Percentiles rank a stretch among this genome's conserved stretches.
Conservation (phyloP, 2,329 filamentous ascomycete species). For the Talaromyces rugulosus region DNA sequence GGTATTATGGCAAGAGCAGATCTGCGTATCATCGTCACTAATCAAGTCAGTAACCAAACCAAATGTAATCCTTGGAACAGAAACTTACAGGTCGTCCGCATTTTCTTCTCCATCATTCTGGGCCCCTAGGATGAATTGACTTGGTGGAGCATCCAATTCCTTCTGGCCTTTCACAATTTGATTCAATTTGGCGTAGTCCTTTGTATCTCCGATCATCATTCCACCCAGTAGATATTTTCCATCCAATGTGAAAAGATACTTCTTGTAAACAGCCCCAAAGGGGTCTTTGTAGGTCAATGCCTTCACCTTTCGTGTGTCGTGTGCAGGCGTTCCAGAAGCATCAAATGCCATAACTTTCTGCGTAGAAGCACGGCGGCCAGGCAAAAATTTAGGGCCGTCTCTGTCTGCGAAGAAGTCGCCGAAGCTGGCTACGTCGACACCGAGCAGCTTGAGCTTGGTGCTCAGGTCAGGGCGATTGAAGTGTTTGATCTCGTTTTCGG, state of each 20-base stretch:
- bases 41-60: not conserved
- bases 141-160: conserved; percentile 69
- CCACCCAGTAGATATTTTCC: conserved; percentile 89
- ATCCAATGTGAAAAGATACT: conserved; percentile 85
- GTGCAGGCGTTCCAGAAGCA: conserved; percentile 27
- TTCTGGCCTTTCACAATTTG: conserved; percentile 84
- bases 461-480: conserved; percentile 85
- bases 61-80: not conserved
- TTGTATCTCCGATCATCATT: conserved; percentile 95
- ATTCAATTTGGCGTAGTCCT: conserved; percentile 84
- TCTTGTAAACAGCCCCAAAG: conserved; percentile 86
- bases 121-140: conserved; percentile 77
- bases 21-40: conserved; percentile 73
- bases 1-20: conserved; percentile 92
- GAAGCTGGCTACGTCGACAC: conserved; percentile 88
- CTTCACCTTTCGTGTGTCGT: conserved; percentile 55
- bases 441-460: conserved; percentile 85
- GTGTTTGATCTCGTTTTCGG: conserved; percentile 61
- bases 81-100: conserved; percentile 63
- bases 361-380: conserved; percentile 46
- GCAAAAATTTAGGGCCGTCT: conserved; percentile 74
- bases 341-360: conserved; percentile 35
- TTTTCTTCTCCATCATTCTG: conserved; percentile 69
- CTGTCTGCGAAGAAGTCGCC: conserved; percentile 90
- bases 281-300: conserved; percentile 85